Evolutionary conservation across 306 rosid species (phyloP).

Genomic region (Gynostemma pentaphyllum): DNA sequence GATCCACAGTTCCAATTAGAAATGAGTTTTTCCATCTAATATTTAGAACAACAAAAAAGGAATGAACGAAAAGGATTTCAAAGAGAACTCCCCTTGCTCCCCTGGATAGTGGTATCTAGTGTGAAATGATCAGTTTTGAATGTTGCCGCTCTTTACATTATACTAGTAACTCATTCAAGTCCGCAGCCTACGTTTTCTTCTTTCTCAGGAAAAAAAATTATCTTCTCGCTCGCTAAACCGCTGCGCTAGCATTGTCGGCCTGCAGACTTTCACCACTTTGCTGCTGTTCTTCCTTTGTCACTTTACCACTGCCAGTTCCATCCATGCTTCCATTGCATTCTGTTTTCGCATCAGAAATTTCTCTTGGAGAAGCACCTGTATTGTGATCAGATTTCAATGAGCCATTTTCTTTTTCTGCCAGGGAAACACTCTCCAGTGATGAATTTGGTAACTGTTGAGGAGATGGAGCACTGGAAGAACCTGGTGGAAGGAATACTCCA

Average conservation of each 20-base stretch:
- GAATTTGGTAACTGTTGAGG: constrained; percentile 26
- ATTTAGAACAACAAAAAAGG: constrained; percentile 26
- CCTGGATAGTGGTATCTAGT: constrained; percentile 25
- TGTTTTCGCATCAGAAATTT: constrained; percentile 25
- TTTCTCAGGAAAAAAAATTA: background rate
- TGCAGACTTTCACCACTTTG: constrained; percentile 26
- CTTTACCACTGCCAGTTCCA: constrained; percentile 27
- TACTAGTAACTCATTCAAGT: constrained; percentile 36
- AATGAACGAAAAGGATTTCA: constrained; percentile 36
- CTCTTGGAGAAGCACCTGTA: constrained; percentile 30
- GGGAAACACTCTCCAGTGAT: constrained; percentile 30
- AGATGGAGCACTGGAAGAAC: constrained; percentile 48
- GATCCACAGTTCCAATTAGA: constrained; percentile 3
- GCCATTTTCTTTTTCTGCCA: constrained; percentile 42
- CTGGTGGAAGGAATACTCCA: constrained; percentile 92
- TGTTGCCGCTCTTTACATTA: constrained; percentile 81
- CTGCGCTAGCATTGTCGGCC: constrained; percentile 22
- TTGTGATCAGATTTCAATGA: constrained; percentile 25
- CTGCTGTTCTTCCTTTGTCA: constrained; percentile 23
- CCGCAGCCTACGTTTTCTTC: constrained; percentile 28
- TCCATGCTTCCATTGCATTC: constrained; percentile 54
- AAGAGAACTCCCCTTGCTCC: constrained; percentile 37
- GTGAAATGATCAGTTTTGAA: constrained; percentile 15
- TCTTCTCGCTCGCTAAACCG: constrained; percentile 20
- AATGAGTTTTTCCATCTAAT: constrained; percentile 9